Evolutionary conservation across 2,329 filamentous ascomycete species (phyloP).

Genomic region (Microdochium paspali): DNA sequence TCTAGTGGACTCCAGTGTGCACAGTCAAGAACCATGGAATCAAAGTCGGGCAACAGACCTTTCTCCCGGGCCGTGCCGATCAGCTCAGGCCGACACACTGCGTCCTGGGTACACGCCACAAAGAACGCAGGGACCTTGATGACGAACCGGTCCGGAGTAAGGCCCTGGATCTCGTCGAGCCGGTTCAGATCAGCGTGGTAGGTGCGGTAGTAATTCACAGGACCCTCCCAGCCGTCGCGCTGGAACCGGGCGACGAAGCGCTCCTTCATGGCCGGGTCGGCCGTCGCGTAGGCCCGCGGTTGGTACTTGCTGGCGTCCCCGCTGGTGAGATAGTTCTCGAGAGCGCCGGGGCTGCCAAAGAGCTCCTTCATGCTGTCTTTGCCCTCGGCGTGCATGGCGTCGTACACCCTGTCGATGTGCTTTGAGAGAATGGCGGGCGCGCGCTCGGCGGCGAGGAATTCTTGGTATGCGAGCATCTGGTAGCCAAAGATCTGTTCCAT

Average conservation of each 20-base stretch:
- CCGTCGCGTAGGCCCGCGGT: too few species aligned
- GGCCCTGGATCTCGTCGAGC: conserved; percentile 10
- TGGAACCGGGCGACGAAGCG: conserved; percentile 22
- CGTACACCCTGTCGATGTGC: conserved; percentile 2
- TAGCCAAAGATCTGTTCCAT: conserved; percentile 2
- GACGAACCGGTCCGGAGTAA: conserved; percentile 1
- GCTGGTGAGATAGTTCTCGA: conserved; percentile 9
- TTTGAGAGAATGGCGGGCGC: conserved; percentile 1
- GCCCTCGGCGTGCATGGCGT: conserved; percentile 1
- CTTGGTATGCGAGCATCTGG: conserved; percentile 3
- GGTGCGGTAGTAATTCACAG: conserved; percentile 26
- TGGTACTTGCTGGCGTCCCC: conserved; percentile 9
- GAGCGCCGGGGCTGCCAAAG: conserved; percentile 1
- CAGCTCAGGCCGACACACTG: conserved; percentile 20
- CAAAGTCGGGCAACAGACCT: conserved; percentile 20
- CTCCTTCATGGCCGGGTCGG: conserved; percentile 11
- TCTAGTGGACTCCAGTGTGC: conserved; percentile 25
- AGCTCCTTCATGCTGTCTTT: conserved; percentile 2
- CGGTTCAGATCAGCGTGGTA: conserved; percentile 17
- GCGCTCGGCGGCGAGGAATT: conserved; percentile 2
- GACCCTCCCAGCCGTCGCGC: conserved; percentile 20
- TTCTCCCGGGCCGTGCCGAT: conserved; percentile 15
- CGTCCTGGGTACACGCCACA: conserved; percentile 20
- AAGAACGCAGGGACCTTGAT: conserved; percentile 26
- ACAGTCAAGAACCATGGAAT: conserved; percentile 19